These are phyloP conservation scores for Brassica cretica DNA, from an alignment of 345 rosid species.

Conservation along the genomic window DNA sequence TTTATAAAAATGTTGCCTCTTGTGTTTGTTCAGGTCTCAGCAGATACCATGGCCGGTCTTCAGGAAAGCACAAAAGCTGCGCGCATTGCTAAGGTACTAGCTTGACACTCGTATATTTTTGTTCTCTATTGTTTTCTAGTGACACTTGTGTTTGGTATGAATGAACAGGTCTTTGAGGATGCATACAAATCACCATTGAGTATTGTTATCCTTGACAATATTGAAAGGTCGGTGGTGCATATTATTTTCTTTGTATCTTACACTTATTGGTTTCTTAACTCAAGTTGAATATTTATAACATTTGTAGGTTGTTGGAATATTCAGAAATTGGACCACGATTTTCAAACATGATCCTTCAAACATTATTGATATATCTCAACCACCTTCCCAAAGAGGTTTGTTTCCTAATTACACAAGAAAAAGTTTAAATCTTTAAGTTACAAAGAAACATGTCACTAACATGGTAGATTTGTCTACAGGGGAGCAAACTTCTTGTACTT, in stretches of 20 bases:
- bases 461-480: constrained; percentile 50
- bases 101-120: not conserved
- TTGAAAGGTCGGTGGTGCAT: constrained; percentile 66
- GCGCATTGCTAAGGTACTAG: constrained; percentile 78
- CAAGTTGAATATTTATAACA: constrained; percentile 6
- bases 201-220: constrained; percentile 91
- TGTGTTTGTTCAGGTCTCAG: constrained; percentile 63
- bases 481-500: constrained; percentile 77
- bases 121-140: not conserved
- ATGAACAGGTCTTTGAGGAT: constrained; percentile 86
- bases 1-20: constrained; percentile 10
- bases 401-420: not conserved
- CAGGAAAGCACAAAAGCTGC: constrained; percentile 96
- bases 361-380: not conserved
- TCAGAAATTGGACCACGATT: not conserved
- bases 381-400: not conserved
- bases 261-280: constrained; percentile 32
- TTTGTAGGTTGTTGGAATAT: not conserved
- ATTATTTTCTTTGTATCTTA: not conserved
- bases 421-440: constrained; percentile 49
- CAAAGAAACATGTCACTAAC: constrained; percentile 35
- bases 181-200: constrained; percentile 98
- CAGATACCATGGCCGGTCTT: constrained; percentile 95
- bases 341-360: not conserved
- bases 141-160: constrained; percentile 12